Base-by-base conservation (phyloP, 1,139 yeast species). In the Debaryomycetaceae sp. region DNA sequence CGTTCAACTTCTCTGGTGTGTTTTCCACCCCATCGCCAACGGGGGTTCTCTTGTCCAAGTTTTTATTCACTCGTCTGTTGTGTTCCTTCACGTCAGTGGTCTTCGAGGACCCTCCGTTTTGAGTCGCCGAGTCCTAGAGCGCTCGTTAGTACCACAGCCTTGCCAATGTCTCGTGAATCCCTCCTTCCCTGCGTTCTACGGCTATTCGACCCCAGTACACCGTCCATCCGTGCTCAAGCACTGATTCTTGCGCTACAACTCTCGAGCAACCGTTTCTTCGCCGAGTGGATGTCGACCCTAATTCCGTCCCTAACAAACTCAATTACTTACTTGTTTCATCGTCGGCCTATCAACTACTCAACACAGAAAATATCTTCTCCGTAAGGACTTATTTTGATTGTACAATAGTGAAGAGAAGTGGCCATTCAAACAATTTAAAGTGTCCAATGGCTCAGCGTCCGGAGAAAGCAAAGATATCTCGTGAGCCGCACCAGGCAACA, bases 71-170 rank as follows among this genome's bases (percentile, higher is more conserved):
- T 37, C 58, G 44, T 40, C 53, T 55, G 51, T 70, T 71, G 44
- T 52, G 50, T 43, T 68, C 63, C 44, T 68, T 59, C 22, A 69
- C 67, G 41, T 69, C 71, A 22, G 56, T 66, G 40, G 59, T 58
- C 43, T 63, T 63, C 36, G 62, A 55, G 17, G 41, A 49, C 46
- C 36, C 46, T 46, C 36, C 48, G 38, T 33, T 45, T 42, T 45
- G 41, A 22, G 37, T 39, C 20, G 24, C 22, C 33, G 33, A 23
- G 30, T 36, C 37, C 35, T 33, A 23, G 13, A 13, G 23, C 8
- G 9, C 22, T 13, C 33, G 50, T 47, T 47, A 47, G 50, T 43
- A 43, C 7, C 6, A 30, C 38, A 17, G 20, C 20, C 20, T 17
- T 17, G 20, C 20, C 20, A 17, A 17, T 17, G 20, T 17, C 20